phyloP scores from a whole-genome alignment of 768 basidiomycete genomes.

The Tylopilus intermedius region DNA sequence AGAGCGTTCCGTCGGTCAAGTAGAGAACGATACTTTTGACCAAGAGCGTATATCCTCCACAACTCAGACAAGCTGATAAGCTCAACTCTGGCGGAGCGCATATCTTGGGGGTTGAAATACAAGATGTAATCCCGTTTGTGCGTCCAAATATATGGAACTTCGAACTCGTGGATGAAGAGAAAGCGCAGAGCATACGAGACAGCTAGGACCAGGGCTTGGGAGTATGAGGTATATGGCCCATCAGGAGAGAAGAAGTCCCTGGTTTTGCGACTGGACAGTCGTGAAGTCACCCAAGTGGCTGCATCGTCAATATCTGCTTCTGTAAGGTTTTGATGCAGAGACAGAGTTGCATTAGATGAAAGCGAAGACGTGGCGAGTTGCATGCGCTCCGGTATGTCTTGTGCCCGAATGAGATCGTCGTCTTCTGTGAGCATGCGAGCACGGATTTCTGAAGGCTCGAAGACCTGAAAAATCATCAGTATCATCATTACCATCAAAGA shows the following conservation, averaged over 20 bases:
- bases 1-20: slow-evolving; percentile 67
- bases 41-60: slow-evolving; percentile 88
- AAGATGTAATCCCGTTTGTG: slow-evolving; percentile 90
- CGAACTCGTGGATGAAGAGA: slow-evolving; percentile 83
- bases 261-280: slow-evolving; percentile 66
- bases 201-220: slow-evolving; percentile 67
- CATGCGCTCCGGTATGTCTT: slow-evolving; percentile 94
- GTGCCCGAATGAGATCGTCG: slow-evolving; percentile 85
- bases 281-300: slow-evolving; percentile 82
- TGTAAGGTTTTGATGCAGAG: slow-evolving; percentile 57
- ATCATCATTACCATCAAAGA: slow-evolving; percentile 6
- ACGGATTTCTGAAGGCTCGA: slow-evolving; percentile 94
- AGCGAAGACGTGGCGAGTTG: slow-evolving; percentile 83
- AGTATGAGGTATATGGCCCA: slow-evolving; percentile 56
- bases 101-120: slow-evolving; percentile 67
- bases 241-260: slow-evolving; percentile 66
- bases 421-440: slow-evolving; percentile 86
- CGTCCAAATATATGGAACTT: slow-evolving; percentile 93
- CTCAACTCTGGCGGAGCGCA: slow-evolving; percentile 51
- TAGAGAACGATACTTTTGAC: slow-evolving; percentile 85
- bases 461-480: slow-evolving; percentile 56
- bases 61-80: slow-evolving; percentile 76
- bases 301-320: slow-evolving; percentile 75
- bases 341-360: slow-evolving; percentile 58
- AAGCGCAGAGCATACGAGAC: slow-evolving; percentile 75